Percentiles rank a stretch among this genome's conserved stretches.
Evolutionary conservation across 106 monocot species (phyloP).

Genomic region (Dendrobium officinale): DNA sequence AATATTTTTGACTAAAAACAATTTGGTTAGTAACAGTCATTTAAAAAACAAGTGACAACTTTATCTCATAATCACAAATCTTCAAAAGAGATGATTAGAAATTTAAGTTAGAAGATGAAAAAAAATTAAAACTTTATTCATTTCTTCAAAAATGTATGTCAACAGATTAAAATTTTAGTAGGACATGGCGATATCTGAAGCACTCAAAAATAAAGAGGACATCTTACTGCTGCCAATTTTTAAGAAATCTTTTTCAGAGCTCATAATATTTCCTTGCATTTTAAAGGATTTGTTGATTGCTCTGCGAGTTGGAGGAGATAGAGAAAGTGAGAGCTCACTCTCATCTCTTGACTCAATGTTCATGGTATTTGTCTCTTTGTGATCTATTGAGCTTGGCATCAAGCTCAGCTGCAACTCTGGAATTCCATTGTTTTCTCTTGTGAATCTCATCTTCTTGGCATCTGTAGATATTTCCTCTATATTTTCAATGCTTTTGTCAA

Average conservation of each 20-base stretch:
- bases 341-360: not conserved
- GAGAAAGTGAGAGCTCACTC: constrained; percentile 3
- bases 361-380: not conserved
- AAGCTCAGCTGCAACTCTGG: constrained; percentile 7
- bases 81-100: no score
- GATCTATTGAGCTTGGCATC: not conserved
- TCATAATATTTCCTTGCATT: not conserved
- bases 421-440: not conserved
- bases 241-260: constrained; percentile 1
- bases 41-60: no score
- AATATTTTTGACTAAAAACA: no score
- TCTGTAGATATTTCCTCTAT: not conserved
- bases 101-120: no score
- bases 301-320: not conserved
- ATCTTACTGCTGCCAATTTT: constrained; percentile 1
- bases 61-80: no score
- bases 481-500: not conserved
- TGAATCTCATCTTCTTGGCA: not conserved
- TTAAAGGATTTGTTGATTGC: not conserved
- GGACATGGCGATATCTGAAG: not conserved
- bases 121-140: no score
- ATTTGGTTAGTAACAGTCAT: no score
- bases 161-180: not conserved
- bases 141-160: not conserved
- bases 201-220: not conserved